Evolutionary conservation across 805 yeast genomes (phyloP).

Genomic region (Saturnispora quitensis): DNA sequence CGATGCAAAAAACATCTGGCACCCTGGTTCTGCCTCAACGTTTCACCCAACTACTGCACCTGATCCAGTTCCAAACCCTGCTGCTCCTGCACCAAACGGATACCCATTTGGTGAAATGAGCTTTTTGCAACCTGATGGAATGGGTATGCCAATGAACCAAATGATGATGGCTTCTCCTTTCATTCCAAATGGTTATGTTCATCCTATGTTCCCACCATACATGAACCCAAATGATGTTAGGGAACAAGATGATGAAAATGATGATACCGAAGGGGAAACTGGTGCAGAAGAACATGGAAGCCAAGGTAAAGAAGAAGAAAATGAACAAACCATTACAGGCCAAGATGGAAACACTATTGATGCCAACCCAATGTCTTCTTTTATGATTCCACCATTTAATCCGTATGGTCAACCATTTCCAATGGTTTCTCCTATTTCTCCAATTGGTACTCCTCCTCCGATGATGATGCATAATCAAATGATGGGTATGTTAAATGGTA

Average conservation of each 20-base stretch:
- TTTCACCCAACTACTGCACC: conserved; percentile 37
- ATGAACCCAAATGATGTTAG: conserved; percentile 13
- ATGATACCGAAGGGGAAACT: not conserved
- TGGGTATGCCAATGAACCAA: conserved; percentile 15
- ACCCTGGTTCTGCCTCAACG: conserved; percentile 54
- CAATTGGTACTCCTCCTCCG: conserved; percentile 14
- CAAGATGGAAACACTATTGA: conserved; percentile 1
- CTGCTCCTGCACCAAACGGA: not conserved
- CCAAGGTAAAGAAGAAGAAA: not conserved
- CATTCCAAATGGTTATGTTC: conserved; percentile 27
- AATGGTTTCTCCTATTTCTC: conserved; percentile 16
- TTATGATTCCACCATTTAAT: conserved; percentile 41
- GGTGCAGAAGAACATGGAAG: not conserved
- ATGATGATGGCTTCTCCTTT: conserved; percentile 27
- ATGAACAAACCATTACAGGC: not conserved
- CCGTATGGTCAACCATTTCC: conserved; percentile 31
- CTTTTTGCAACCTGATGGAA: conserved; percentile 11
- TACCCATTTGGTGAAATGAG: conserved; percentile 9
- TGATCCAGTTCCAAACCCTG: conserved; percentile 6
- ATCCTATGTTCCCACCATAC: conserved; percentile 28
- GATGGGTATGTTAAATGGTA: conserved; percentile 9
- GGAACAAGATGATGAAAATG: not conserved
- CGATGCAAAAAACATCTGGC: conserved; percentile 41
- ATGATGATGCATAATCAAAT: conserved; percentile 9
- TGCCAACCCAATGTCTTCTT: conserved; percentile 27